These are phyloP conservation scores for Ophiostoma pallidulum DNA, from an alignment of 2,329 filamentous ascomycete species.

Conservation along the genomic window DNA sequence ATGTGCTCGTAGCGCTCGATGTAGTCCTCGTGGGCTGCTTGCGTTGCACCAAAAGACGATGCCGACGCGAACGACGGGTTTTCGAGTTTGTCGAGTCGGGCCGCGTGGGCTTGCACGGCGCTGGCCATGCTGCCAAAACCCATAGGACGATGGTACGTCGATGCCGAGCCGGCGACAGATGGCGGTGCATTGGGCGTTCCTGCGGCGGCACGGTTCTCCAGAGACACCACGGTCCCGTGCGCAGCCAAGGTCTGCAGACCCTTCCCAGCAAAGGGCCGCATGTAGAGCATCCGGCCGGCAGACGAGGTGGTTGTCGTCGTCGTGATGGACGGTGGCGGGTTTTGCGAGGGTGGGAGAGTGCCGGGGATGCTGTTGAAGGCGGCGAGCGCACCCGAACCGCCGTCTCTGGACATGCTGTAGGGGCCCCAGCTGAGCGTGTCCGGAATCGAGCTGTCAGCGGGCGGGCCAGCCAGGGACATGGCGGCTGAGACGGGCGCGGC, in stretches of 20 bases:
- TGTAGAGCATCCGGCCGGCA: constrained; percentile 39
- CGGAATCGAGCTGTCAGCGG: constrained; percentile 37
- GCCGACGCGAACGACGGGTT: constrained; percentile 49
- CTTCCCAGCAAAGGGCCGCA: constrained; percentile 46
- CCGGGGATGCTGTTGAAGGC: constrained; percentile 36
- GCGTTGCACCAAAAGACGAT: constrained; percentile 14
- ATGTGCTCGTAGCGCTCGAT: constrained; percentile 56
- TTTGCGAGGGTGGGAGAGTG: constrained; percentile 21
- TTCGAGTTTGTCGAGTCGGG: constrained; percentile 60
- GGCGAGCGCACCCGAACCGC: constrained; percentile 28
- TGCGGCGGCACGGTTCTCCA: no score
- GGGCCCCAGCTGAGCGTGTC: constrained; percentile 47
- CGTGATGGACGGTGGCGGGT: constrained; percentile 37
- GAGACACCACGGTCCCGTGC: constrained; percentile 3
- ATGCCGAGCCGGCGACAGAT: background rate
- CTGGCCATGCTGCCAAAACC: constrained; percentile 38
- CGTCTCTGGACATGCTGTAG: constrained; percentile 31
- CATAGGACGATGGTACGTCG: constrained; percentile 16
- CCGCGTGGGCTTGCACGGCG: constrained; percentile 50
- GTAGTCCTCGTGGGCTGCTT: constrained; percentile 59
- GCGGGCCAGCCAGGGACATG: constrained; percentile 17
- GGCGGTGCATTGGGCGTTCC: background rate
- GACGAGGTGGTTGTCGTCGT: constrained; percentile 42
- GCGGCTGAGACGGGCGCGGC: background rate
- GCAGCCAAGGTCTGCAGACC: constrained; percentile 45